Evolutionary conservation across 192 early-diverging fungal genomes (phyloP).

Genomic region (Dimargaris verticillata): DNA sequence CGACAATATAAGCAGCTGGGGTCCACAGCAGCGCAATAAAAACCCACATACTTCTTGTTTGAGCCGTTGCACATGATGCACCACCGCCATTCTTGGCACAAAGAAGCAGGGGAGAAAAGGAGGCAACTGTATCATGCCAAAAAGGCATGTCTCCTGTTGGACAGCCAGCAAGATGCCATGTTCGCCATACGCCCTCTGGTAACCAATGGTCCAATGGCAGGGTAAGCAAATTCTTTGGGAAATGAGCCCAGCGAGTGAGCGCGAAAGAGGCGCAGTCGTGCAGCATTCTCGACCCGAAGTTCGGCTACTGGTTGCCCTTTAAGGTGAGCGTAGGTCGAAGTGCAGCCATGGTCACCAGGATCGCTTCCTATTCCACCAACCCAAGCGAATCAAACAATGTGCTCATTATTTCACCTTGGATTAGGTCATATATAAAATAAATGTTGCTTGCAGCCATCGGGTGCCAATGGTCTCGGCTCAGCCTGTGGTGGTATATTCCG

Average conservation of each 20-base stretch:
- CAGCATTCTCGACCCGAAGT: background rate
- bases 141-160: background rate
- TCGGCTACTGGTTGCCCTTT: background rate
- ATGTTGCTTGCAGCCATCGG: background rate
- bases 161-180: background rate
- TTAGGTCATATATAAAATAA: background rate
- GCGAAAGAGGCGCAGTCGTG: background rate
- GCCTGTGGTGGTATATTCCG: background rate
- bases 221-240: background rate
- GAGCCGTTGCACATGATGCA: no score
- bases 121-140: no score
- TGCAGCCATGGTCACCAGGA: conserved; percentile 11
- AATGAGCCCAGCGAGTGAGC: background rate
- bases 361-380: conserved; percentile 7
- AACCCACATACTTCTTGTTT: no score
- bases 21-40: no score
- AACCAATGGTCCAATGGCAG: background rate
- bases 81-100: no score
- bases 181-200: background rate
- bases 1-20: no score
- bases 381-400: background rate
- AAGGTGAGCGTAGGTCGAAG: background rate
- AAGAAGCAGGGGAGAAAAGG: no score
- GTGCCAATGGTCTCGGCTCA: background rate
- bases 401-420: background rate